A percentile compares a stretch with the other conserved stretches of the same genome.
Evolutionary conservation across 352 stramenopile species (phyloP).

Genomic region (Poterioochromonas sp.): DNA sequence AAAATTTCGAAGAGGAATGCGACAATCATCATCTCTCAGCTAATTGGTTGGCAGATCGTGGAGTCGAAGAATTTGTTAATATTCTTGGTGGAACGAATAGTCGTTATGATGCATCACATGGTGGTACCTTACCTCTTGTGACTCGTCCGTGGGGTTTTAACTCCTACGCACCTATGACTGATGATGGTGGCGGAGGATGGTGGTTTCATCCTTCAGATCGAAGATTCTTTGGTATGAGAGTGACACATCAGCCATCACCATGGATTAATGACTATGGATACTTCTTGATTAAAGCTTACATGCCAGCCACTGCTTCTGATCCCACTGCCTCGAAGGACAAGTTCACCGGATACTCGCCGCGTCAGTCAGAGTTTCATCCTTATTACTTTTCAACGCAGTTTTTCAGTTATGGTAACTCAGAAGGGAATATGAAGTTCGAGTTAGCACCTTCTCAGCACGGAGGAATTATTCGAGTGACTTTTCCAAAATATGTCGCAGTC

Average conservation of each 20-base stretch:
- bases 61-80: no score
- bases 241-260: slow-evolving; percentile 28
- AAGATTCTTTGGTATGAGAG: slow-evolving; percentile 19
- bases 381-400: slow-evolving; percentile 7
- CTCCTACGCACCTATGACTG: slow-evolving; percentile 1
- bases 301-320: not conserved
- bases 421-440: not conserved
- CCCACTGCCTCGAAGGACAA: not conserved
- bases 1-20: no score
- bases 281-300: slow-evolving; percentile 22
- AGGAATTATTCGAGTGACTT: slow-evolving; percentile 29
- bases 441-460: slow-evolving; percentile 35
- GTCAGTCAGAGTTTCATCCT: not conserved
- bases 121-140: slow-evolving; percentile 12
- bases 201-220: slow-evolving; percentile 33
- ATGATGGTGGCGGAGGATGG: not conserved
- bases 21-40: no score
- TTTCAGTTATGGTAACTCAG: not conserved
- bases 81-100: slow-evolving; percentile 26
- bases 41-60: no score
- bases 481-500: not conserved
- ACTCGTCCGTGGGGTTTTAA: slow-evolving; percentile 31
- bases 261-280: slow-evolving; percentile 34
- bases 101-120: slow-evolving; percentile 26
- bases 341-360: slow-evolving; percentile 12